Percentiles rank a stretch among this genome's conserved stretches.
phyloP scores from a whole-genome alignment of 2,329 filamentous ascomycete species.

The Paracorniculantispora psalliotae region DNA sequence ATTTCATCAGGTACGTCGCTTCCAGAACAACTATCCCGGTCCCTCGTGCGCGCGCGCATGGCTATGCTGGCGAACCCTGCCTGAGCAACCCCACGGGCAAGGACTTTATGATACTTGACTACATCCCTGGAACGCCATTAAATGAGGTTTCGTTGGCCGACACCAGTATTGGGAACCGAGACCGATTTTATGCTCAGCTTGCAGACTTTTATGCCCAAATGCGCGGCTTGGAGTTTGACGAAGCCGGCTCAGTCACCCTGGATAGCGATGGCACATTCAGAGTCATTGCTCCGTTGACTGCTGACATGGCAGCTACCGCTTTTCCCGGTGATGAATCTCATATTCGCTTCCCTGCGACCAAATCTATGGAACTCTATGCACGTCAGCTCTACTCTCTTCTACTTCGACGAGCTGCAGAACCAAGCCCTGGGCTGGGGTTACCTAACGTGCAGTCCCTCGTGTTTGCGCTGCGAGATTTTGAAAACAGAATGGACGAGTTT shows the following conservation, averaged over 20 bases:
- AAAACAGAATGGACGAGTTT: not conserved
- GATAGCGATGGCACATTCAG: not conserved
- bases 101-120: slow-evolving; percentile 4
- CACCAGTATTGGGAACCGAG: not conserved
- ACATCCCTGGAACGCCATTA: not conserved
- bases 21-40: not conserved
- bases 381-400: not conserved
- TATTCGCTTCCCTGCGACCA: not conserved
- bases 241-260: not conserved
- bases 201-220: slow-evolving; percentile 6
- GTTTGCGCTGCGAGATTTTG: slow-evolving; percentile 6
- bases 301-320: not conserved
- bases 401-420: not conserved
- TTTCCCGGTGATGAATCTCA: not conserved
- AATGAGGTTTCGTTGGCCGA: not conserved
- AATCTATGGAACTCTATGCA: not conserved
- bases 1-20: not conserved
- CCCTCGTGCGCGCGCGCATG: not conserved
- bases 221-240: slow-evolving; percentile 4
- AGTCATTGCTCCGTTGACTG: not conserved
- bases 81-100: slow-evolving; percentile 1
- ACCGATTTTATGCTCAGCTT: not conserved
- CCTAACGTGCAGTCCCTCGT: slow-evolving; percentile 4
- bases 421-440: not conserved
- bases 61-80: not conserved